Evolutionary conservation across 257 asterid species (phyloP).

Genomic region (Scutellaria baicalensis): DNA sequence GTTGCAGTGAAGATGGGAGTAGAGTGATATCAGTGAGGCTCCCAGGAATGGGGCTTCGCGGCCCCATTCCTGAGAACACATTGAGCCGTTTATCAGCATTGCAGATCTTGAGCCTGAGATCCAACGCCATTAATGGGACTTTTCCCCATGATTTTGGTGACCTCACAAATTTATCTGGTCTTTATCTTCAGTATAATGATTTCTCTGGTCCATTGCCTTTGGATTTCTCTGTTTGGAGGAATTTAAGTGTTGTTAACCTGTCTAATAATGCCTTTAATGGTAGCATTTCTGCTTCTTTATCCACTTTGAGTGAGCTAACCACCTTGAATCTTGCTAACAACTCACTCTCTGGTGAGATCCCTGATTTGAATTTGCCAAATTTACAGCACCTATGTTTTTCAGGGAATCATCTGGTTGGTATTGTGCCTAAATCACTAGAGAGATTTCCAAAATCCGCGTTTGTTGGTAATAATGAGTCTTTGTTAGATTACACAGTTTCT

Average conservation of each 20-base stretch:
- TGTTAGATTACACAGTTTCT: slow-evolving; percentile 27
- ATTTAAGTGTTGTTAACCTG: slow-evolving; percentile 41
- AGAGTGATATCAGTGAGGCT: slow-evolving; percentile 59
- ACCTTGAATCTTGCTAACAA: slow-evolving; percentile 54
- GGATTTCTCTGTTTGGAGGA: slow-evolving; percentile 63
- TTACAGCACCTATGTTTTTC: slow-evolving; percentile 52
- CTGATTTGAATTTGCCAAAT: slow-evolving; percentile 39
- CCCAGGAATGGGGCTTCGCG: slow-evolving; percentile 82
- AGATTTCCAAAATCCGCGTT: slow-evolving; percentile 59
- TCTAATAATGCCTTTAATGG: slow-evolving; percentile 59
- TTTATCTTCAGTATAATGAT: slow-evolving; percentile 68
- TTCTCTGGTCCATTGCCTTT: slow-evolving; percentile 61
- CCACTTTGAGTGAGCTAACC: slow-evolving; percentile 41
- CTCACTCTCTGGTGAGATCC: slow-evolving; percentile 47
- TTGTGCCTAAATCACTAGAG: slow-evolving; percentile 53
- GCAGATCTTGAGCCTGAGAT: slow-evolving; percentile 90
- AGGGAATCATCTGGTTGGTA: slow-evolving; percentile 51
- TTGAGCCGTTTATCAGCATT: slow-evolving; percentile 66
- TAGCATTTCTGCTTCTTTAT: slow-evolving; percentile 41
- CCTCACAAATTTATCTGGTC: slow-evolving; percentile 49
- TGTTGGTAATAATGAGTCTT: slow-evolving; percentile 41
- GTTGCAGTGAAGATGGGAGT: slow-evolving; percentile 58
- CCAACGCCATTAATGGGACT: slow-evolving; percentile 59
- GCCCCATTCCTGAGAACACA: slow-evolving; percentile 63
- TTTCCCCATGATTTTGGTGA: slow-evolving; percentile 60